Percentiles rank a stretch among this genome's conserved stretches.
These are phyloP conservation scores for Exophiala phaeomuriformis DNA, from an alignment of 2,329 filamentous ascomycete genomes.

Conservation along the genomic window DNA sequence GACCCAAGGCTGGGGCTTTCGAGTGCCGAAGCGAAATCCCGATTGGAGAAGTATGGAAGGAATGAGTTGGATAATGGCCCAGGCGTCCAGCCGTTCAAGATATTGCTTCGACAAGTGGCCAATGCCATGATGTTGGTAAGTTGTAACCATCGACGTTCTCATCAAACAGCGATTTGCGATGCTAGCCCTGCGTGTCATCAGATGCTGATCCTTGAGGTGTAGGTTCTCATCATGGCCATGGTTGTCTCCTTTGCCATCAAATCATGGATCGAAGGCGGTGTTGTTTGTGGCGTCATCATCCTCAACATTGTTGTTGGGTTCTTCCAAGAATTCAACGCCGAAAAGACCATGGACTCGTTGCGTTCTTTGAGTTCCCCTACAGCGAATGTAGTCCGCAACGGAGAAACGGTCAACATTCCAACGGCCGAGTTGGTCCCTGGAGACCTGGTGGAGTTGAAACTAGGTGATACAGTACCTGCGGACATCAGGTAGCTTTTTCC, in stretches of 20 bases:
- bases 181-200: conserved; percentile 8
- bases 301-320: conserved; percentile 54
- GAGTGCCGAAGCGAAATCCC: conserved; percentile 37
- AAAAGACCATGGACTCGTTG: conserved; percentile 53
- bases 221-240: conserved; percentile 62
- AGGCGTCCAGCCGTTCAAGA: conserved; percentile 42
- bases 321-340: conserved; percentile 53
- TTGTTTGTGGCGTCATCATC: conserved; percentile 53
- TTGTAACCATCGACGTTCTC: too few species aligned
- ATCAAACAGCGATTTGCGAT: not conserved
- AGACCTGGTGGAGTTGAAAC: conserved; percentile 47
- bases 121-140: conserved; percentile 50
- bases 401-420: conserved; percentile 45
- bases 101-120: conserved; percentile 46
- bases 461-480: conserved; percentile 53
- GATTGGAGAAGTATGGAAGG: conserved; percentile 43
- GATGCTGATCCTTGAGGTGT: conserved; percentile 2
- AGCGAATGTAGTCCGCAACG: conserved; percentile 51
- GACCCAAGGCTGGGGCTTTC: conserved; percentile 44
- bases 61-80: conserved; percentile 45
- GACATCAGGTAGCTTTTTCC: conserved; percentile 51
- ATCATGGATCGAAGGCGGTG: conserved; percentile 53
- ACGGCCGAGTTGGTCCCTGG: conserved; percentile 54
- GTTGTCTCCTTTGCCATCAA: conserved; percentile 51
- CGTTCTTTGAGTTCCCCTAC: conserved; percentile 50